Conservation (phyloP, 495 filamentous ascomycete species). For the Hyaloscypha bicolor region DNA sequence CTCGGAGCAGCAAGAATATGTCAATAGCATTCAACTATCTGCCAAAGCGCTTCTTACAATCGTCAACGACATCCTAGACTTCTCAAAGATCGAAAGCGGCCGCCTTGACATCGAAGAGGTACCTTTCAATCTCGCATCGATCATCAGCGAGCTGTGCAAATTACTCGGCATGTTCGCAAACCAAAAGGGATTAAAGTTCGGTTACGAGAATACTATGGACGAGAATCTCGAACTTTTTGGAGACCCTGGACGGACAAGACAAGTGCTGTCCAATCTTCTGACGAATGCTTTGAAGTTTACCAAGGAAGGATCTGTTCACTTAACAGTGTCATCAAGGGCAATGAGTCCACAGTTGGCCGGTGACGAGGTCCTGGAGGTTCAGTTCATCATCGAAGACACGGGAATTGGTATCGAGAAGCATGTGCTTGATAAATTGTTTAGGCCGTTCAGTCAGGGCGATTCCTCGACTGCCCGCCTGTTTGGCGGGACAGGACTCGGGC, state of each 20-base stretch:
- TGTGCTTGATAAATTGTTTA: slow-evolving; percentile 71
- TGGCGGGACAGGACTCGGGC: slow-evolving; percentile 77
- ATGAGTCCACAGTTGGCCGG: slow-evolving; percentile 40
- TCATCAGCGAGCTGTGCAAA: slow-evolving; percentile 64
- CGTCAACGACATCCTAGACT: slow-evolving; percentile 87
- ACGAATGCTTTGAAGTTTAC: slow-evolving; percentile 90
- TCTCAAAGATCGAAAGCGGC: slow-evolving; percentile 83
- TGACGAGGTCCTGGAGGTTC: slow-evolving; percentile 47
- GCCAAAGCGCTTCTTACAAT: slow-evolving; percentile 79
- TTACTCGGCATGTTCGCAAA: slow-evolving; percentile 60
- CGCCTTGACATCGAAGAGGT: slow-evolving; percentile 71
- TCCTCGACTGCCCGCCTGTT: slow-evolving; percentile 72
- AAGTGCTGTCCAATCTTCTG: slow-evolving; percentile 80
- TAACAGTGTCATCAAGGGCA: slow-evolving; percentile 39
- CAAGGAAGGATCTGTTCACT: slow-evolving; percentile 63
- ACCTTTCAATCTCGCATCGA: slow-evolving; percentile 73
- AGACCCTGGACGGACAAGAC: slow-evolving; percentile 75
- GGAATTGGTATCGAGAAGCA: slow-evolving; percentile 82
- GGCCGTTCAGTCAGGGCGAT: slow-evolving; percentile 83
- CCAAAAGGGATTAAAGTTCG: slow-evolving; percentile 54
- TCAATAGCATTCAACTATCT: slow-evolving; percentile 76
- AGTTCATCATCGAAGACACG: slow-evolving; percentile 70
- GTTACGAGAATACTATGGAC: slow-evolving; percentile 47
- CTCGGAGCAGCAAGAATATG: slow-evolving; percentile 69
- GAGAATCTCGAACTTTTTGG: slow-evolving; percentile 58